These are phyloP conservation scores for Rutidosis leptorrhynchoides DNA, from an alignment of 129 eudicot genomes.

Conservation along the genomic window DNA sequence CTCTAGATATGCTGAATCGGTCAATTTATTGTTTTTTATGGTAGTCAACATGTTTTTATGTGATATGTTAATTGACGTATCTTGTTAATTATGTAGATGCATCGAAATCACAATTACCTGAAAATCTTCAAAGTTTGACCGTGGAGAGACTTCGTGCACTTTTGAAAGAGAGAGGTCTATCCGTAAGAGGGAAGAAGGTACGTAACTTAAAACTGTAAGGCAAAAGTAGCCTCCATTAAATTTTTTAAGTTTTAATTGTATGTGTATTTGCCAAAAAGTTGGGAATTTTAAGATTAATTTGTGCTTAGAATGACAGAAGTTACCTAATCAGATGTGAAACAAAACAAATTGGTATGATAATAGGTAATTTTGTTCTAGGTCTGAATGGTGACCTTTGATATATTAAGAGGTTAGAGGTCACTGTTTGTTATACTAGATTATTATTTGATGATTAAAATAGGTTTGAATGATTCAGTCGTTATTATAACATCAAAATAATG, in stretches of 20 bases:
- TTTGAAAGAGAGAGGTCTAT: conserved; percentile 74
- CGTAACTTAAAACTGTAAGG: conserved; percentile 17
- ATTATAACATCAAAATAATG: too few species aligned
- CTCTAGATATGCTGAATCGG: neutral
- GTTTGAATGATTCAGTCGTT: neutral
- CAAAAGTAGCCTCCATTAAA: neutral
- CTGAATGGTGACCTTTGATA: neutral
- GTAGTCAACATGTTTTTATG: neutral
- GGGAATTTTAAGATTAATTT: neutral
- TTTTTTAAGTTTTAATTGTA: neutral
- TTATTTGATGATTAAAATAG: neutral
- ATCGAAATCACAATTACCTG: conserved; percentile 43
- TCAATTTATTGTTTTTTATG: neutral
- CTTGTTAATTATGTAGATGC: conserved; percentile 40
- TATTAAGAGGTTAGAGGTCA: neutral
- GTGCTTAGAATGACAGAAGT: neutral
- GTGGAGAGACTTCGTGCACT: conserved; percentile 79
- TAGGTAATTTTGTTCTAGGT: neutral
- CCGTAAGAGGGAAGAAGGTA: conserved; percentile 78
- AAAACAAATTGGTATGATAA: neutral
- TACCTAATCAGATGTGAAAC: neutral
- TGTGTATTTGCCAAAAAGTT: neutral
- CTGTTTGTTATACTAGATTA: neutral
- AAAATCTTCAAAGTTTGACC: conserved; percentile 64
- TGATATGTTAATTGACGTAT: neutral